Conservation (phyloP, 768 basidiomycete species). For the Lentinus brumalis region DNA sequence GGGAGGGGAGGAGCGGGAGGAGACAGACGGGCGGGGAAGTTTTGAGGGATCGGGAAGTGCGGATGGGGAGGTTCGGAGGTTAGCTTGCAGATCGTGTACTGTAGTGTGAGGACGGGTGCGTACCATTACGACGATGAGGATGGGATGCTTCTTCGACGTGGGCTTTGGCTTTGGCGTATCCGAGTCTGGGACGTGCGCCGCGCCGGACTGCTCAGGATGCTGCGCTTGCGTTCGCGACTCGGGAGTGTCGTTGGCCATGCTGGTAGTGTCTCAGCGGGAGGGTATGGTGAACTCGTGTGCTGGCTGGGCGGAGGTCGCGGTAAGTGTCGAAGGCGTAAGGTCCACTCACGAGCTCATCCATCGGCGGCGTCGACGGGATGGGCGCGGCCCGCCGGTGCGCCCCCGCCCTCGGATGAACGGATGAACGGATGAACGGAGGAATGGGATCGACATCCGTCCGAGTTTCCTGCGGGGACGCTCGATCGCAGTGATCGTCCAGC, state of each 20-base stretch:
- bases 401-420: too few species aligned
- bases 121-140: conserved; percentile 56
- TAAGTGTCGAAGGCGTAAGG: background rate
- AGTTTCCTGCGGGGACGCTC: background rate
- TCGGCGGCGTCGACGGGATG: background rate
- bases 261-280: background rate
- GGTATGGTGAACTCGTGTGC: too few species aligned
- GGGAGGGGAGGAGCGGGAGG: background rate
- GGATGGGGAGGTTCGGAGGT: background rate
- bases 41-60: background rate
- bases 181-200: conserved; percentile 8
- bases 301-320: background rate
- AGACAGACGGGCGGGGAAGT: background rate
- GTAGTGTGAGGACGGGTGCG: conserved; percentile 10
- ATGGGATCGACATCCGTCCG: background rate
- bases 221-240: background rate
- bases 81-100: background rate
- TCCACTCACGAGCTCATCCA: background rate
- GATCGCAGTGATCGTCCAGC: background rate
- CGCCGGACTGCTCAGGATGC: conserved; percentile 1
- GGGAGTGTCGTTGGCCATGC: background rate
- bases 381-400: conserved; percentile 9
- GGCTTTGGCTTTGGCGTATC: conserved; percentile 9
- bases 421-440: too few species aligned
- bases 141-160: conserved; percentile 11